Base-by-base conservation (phyloP, 148 eudicot genomes). In the Diospyros lotus region DNA sequence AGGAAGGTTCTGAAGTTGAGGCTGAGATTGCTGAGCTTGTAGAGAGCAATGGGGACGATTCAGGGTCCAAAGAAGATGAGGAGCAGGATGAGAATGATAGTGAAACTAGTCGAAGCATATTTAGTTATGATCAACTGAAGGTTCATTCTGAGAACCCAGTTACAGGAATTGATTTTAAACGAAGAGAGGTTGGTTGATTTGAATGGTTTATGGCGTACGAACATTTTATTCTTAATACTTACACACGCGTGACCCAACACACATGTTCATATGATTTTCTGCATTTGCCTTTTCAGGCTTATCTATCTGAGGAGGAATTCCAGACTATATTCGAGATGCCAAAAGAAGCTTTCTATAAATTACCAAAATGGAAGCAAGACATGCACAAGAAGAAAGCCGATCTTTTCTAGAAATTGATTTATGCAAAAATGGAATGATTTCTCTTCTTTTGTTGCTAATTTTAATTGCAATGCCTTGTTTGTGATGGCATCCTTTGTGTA, bases 341-440 rank as follows among this genome's bases (percentile, higher is more conserved):
- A 11, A 95, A 92, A 85, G 97, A 87, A 73, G 91, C 83, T 5
- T 95, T 95, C 75, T 85, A 86, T 78, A 89, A 90, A 78, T 79
- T 93, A 83, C 99, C 99, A 0, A 88, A 87, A 79, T 95, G 99
- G 99, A 95, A 95, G 90, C 98, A 95, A 85, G 99, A 95, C 82
- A 74, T 91, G 91, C 90, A 80, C 67, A 95, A 95, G 83, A 93
- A 76, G 88, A 95, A 95, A 78, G 78, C 84, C 4, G 99, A 95
- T 84, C 91, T 95, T 79, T 95, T 95, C 78, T 95, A 89, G 80
- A 17, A 17, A 74, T 43, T 28, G n/a, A n/a, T 43, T 39, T 73
- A 45, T 1, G 28, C 55, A 69, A 54, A 65, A 68, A 51, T 12
- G 28, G 46, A 46, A 64, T 42, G 15, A 52, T 78, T 3, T 58